These are phyloP conservation scores for Artemisia annua DNA, from an alignment of 129 eudicot genomes.

Conservation along the genomic window DNA sequence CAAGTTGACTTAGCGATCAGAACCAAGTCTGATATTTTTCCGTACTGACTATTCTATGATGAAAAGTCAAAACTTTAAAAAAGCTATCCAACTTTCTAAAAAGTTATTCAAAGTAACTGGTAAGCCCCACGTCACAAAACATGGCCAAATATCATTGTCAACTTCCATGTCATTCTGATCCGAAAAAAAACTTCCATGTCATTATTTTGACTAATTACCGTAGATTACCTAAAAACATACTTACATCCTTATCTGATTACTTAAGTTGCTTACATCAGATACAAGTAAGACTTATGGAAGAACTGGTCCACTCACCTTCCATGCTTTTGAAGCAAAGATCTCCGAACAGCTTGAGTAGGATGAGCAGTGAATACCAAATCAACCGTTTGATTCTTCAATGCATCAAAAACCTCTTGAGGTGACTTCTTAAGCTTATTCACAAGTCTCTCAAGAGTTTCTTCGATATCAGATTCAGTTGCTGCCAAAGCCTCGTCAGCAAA, in stretches of 20 bases:
- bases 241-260: not conserved
- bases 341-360: conserved; percentile 90
- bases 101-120: not conserved
- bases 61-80: not conserved
- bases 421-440: conserved; percentile 76
- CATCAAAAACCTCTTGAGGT: conserved; percentile 89
- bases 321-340: conserved; percentile 98
- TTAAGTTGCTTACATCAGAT: conserved; percentile 7
- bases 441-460: conserved; percentile 85
- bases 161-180: too few species aligned
- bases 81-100: conserved; percentile 1
- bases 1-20: conserved; percentile 37
- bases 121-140: not conserved
- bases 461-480: conserved; percentile 93
- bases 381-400: conserved; percentile 86
- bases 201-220: not conserved
- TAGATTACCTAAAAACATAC: not conserved
- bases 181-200: too few species aligned
- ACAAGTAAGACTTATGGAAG: not conserved
- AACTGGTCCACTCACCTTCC: conserved; percentile 60
- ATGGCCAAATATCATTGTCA: conserved; percentile 4
- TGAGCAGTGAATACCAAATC: conserved; percentile 94
- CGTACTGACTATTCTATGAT: not conserved
- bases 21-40: not conserved
- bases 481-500: conserved; percentile 77